Evolutionary conservation across 2,329 filamentous ascomycete species (phyloP), one percentile per base, ranked within the genome.

Genomic region (Fusarium dimerum): DNA sequence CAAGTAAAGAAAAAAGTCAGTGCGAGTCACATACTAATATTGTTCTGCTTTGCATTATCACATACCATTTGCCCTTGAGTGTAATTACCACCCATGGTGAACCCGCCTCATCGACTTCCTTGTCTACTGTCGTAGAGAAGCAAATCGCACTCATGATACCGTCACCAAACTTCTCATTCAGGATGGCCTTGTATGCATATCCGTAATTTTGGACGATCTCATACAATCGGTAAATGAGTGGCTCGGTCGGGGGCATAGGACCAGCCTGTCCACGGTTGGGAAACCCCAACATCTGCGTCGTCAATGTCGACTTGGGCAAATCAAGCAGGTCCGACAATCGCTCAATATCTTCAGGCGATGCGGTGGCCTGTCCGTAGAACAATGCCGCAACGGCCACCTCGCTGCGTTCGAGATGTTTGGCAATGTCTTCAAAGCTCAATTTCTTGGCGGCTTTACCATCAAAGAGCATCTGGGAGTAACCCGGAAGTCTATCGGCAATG

Each of bases 201-300:
- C 93, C 93, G 67, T 97, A 97, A 72, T 96, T 97, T 76, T 97
- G 92, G 56, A 97, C 87, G 68, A 97, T 89, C 79, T 97, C 93
- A 71, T 91, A 97, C 54, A 97, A 72, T 3, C 93, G 80, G 72
- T 97, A 97, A 68, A 97, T 92, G 62, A 72, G 67, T 18, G 72
- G 73, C 41, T 73, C 71, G 17, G 62, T 59, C 6, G 71, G 71
- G 12, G 71, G 71, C 71, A 73, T 73, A 5, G 66, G 67, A 2
- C 66, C 70, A 0, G 86, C 82, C 48, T 85, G 80, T 34, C 92
- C 92, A 3, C 92, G 83, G 70, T 96, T 90, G 0, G 92, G 92
- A 66, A 89, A 92, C 0, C 85, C 88, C 34, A 78, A 77, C 57
- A 94, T 78, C 63, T 90, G 83, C 4, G 78, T 74, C 49, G 81